Conservation (phyloP, 257 asterid genomes). For the Osmanthus fragrans region DNA sequence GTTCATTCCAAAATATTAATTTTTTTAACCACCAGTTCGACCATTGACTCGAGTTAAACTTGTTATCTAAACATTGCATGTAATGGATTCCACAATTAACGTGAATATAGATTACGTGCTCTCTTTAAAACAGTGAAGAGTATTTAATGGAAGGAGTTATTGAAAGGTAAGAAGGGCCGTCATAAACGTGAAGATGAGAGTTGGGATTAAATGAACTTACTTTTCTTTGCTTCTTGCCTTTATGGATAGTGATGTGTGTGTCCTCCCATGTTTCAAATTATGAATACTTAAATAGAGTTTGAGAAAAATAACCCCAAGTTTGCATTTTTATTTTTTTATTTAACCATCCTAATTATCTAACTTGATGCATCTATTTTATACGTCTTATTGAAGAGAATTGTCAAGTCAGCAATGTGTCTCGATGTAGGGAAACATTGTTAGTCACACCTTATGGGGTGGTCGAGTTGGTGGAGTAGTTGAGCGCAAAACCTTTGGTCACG, state of each 20-base stretch:
- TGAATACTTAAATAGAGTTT: background rate
- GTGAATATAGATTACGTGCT: too few species aligned
- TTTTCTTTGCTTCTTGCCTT: slow-evolving; percentile 3
- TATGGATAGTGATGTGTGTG: background rate
- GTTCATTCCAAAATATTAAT: background rate
- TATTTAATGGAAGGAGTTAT: slow-evolving; percentile 1
- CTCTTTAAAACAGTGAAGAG: background rate
- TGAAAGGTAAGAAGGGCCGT: slow-evolving; percentile 9
- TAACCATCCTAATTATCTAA: background rate
- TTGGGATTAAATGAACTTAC: slow-evolving; percentile 22
- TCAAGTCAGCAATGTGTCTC: too few species aligned
- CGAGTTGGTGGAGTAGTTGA: too few species aligned
- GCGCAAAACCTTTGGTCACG: too few species aligned
- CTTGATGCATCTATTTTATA: background rate
- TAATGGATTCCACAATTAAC: too few species aligned
- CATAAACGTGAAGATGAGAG: slow-evolving; percentile 7
- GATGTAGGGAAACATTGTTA: too few species aligned
- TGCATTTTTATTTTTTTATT: too few species aligned
- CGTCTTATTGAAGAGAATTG: too few species aligned
- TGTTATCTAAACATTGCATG: too few species aligned
- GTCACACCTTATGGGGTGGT: too few species aligned
- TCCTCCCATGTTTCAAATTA: slow-evolving; percentile 2
- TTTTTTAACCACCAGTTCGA: too few species aligned
- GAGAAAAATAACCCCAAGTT: background rate
- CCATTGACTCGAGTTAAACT: background rate